phyloP scores from a whole-genome alignment of 1,139 yeast species.

The Magnusiomyces tetraspermus region DNA sequence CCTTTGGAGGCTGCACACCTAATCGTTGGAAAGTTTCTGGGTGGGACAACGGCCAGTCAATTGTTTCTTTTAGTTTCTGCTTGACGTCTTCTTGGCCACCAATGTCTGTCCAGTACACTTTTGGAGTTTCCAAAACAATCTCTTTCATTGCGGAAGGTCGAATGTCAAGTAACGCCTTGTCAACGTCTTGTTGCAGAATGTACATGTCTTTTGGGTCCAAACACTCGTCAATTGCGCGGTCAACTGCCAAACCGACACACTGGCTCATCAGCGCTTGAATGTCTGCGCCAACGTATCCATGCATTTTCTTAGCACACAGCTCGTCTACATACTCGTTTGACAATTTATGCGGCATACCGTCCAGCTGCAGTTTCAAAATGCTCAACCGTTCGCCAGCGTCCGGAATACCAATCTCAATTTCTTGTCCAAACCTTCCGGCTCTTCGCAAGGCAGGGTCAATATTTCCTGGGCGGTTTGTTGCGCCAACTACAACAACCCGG shows the following conservation, averaged over 20 bases:
- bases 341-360: slow-evolving; percentile 55
- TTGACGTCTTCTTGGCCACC: slow-evolving; percentile 90
- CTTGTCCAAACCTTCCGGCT: slow-evolving; percentile 98
- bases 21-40: slow-evolving; percentile 62
- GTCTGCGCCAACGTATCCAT: slow-evolving; percentile 97
- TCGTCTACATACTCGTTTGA: slow-evolving; percentile 42
- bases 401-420: slow-evolving; percentile 96
- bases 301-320: slow-evolving; percentile 63
- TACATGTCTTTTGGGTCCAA: slow-evolving; percentile 34
- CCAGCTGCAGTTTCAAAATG: slow-evolving; percentile 57
- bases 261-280: slow-evolving; percentile 79
- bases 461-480: slow-evolving; percentile 95
- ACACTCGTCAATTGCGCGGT: slow-evolving; percentile 41
- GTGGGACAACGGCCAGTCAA: slow-evolving; percentile 83
- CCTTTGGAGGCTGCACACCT: slow-evolving; percentile 87
- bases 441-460: slow-evolving; percentile 98
- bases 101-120: slow-evolving; percentile 86
- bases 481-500: slow-evolving; percentile 62
- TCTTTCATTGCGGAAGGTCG: slow-evolving; percentile 98
- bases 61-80: slow-evolving; percentile 73
- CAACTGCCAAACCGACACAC: slow-evolving; percentile 75
- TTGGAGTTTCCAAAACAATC: slow-evolving; percentile 86
- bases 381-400: slow-evolving; percentile 92
- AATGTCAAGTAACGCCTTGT: slow-evolving; percentile 60
- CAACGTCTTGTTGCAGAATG: slow-evolving; percentile 46